These are phyloP conservation scores for Solioccasus polychromus DNA, from an alignment of 768 basidiomycete genomes.

Conservation along the genomic window DNA sequence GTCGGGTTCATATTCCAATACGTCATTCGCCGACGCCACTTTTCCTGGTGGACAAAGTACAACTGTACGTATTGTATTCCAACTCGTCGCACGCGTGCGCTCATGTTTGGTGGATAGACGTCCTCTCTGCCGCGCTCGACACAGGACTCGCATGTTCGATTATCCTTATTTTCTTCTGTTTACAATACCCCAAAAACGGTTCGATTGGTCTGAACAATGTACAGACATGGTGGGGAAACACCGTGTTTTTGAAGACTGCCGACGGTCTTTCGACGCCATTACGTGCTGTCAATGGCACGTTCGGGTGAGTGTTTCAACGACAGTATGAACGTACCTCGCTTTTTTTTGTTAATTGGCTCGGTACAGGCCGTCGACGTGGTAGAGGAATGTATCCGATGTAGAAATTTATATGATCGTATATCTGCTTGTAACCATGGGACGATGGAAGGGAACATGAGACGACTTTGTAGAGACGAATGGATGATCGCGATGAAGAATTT, in stretches of 20 bases:
- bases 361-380: conserved; percentile 18
- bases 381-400: not conserved
- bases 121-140: conserved; percentile 70
- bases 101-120: conserved; percentile 34
- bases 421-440: not conserved
- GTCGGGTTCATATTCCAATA: conserved; percentile 69
- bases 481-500: too few species aligned
- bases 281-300: conserved; percentile 15
- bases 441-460: too few species aligned
- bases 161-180: conserved; percentile 55
- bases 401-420: too few species aligned
- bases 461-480: too few species aligned
- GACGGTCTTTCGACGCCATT: conserved; percentile 24
- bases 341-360: too few species aligned
- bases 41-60: conserved; percentile 68
- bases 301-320: conserved; percentile 32
- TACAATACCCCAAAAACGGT: conserved; percentile 64
- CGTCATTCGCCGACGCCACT: conserved; percentile 56
- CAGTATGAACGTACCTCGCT: too few species aligned
- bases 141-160: conserved; percentile 62
- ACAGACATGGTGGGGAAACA: conserved; percentile 71
- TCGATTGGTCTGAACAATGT: conserved; percentile 54
- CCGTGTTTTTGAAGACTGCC: conserved; percentile 31
- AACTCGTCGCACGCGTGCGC: conserved; percentile 9
- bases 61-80: conserved; percentile 27